Evolutionary conservation across 805 yeast species (phyloP).

Genomic region (Cyberlindnera maclurae): DNA sequence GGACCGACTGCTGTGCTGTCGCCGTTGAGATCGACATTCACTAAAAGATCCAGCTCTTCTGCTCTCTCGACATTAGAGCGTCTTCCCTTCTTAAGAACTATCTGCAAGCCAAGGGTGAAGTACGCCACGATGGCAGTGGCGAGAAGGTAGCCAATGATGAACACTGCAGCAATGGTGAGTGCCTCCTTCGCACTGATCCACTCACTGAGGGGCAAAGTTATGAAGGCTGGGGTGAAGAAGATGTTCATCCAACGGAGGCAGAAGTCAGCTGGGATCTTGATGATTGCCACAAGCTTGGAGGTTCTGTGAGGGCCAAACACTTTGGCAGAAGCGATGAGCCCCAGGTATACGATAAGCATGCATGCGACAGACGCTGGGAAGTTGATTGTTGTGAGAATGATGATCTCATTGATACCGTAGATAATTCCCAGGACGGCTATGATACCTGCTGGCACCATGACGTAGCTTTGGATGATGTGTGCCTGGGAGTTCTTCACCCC

Average conservation of each 20-base stretch:
- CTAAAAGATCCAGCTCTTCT: slow-evolving; percentile 22
- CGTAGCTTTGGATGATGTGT: slow-evolving; percentile 17
- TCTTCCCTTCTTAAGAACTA: slow-evolving; percentile 14
- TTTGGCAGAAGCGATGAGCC: slow-evolving; percentile 33
- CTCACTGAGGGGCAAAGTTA: slow-evolving; percentile 61
- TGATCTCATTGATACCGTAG: slow-evolving; percentile 23
- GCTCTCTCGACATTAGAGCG: slow-evolving; percentile 21
- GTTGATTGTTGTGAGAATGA: slow-evolving; percentile 28
- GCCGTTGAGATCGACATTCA: background rate
- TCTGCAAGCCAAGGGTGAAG: slow-evolving; percentile 36
- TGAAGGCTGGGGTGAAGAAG: slow-evolving; percentile 72
- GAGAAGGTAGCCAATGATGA: slow-evolving; percentile 54
- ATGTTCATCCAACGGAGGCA: slow-evolving; percentile 71
- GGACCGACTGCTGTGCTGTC: background rate
- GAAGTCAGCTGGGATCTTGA: slow-evolving; percentile 63
- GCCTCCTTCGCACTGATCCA: slow-evolving; percentile 62
- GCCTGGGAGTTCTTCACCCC: slow-evolving; percentile 14
- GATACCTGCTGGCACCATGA: slow-evolving; percentile 21
- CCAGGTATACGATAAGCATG: slow-evolving; percentile 51
- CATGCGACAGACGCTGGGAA: slow-evolving; percentile 70
- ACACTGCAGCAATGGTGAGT: slow-evolving; percentile 66
- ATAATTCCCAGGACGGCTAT: slow-evolving; percentile 15
- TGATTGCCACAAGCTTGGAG: slow-evolving; percentile 19
- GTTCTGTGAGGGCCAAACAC: slow-evolving; percentile 31
- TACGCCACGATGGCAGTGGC: slow-evolving; percentile 45